Conservation (phyloP, 2,329 filamentous ascomycete species). For the Fusarium sp. region DNA sequence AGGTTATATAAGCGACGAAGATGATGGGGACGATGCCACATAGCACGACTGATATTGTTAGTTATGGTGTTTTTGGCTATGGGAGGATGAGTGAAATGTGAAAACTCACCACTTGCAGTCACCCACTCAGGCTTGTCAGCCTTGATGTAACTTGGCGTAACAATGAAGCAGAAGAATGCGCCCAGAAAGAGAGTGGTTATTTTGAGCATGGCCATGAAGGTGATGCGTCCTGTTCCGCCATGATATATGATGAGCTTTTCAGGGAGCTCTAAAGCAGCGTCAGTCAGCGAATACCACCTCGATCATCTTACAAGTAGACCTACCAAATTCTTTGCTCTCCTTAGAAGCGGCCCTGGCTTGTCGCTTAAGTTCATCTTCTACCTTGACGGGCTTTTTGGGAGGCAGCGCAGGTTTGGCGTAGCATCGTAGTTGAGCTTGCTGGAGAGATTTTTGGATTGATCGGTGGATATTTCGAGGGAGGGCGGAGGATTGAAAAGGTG, state of each 20-base stretch:
- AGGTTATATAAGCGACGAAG: constrained; percentile 72
- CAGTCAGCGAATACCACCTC: neutral
- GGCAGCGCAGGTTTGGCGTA: constrained; percentile 38
- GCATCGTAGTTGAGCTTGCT: constrained; percentile 43
- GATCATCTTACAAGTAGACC: fast-evolving
- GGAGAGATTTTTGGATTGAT: constrained; percentile 45
- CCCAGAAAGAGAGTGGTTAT: constrained; percentile 78
- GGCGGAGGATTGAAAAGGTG: neutral
- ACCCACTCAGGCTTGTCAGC: constrained; percentile 55
- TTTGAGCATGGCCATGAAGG: constrained; percentile 77
- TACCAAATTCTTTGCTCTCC: constrained; percentile 42
- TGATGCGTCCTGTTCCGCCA: constrained; percentile 74
- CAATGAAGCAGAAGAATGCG: constrained; percentile 72
- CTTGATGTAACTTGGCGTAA: constrained; percentile 69
- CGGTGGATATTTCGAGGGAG: constrained; percentile 35
- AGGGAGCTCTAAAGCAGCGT: constrained; percentile 60
- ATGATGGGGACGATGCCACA: constrained; percentile 74
- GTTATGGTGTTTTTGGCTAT: neutral
- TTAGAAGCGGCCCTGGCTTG: constrained; percentile 47
- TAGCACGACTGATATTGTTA: constrained; percentile 62
- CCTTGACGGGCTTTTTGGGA: constrained; percentile 25
- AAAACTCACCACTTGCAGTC: constrained; percentile 55
- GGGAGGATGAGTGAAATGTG: neutral
- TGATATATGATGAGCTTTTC: constrained; percentile 79
- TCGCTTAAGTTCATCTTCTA: constrained; percentile 47